These are phyloP conservation scores for Daldinia vernicosa DNA, from an alignment of 495 filamentous ascomycete genomes.

Conservation along the genomic window DNA sequence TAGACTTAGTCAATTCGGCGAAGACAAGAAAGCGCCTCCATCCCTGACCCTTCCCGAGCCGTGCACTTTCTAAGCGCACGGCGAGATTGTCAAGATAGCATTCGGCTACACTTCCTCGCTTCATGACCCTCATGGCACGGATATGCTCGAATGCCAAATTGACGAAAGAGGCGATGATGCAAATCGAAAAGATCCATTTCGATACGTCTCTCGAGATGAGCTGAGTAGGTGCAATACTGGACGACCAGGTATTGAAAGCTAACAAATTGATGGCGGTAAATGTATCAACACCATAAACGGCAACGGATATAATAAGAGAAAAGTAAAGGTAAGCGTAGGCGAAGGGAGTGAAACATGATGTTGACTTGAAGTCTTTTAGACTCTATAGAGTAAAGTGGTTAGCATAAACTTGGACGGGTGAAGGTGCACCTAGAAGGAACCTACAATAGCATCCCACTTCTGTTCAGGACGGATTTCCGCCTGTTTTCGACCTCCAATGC, in stretches of 20 bases:
- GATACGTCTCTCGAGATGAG: constrained; percentile 69
- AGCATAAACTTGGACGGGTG: constrained; percentile 7
- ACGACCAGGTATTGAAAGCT: constrained; percentile 77
- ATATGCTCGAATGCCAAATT: constrained; percentile 80
- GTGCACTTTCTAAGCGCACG: constrained; percentile 80
- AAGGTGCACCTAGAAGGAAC: constrained; percentile 42
- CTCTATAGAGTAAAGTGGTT: constrained; percentile 63
- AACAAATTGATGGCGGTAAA: constrained; percentile 93
- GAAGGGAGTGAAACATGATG: constrained; percentile 75
- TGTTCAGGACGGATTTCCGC: constrained; percentile 76
- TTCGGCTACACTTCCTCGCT: constrained; percentile 83
- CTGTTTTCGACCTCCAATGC: constrained; percentile 69
- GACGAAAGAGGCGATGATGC: constrained; percentile 86
- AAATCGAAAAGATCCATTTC: constrained; percentile 90
- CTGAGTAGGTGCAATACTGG: constrained; percentile 53
- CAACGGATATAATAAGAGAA: constrained; percentile 77
- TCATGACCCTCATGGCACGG: constrained; percentile 79
- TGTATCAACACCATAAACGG: constrained; percentile 87
- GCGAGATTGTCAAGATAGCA: constrained; percentile 90
- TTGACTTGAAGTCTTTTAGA: constrained; percentile 85
- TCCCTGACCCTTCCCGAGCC: constrained; percentile 70
- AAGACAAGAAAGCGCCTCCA: constrained; percentile 93
- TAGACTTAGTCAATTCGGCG: constrained; percentile 87
- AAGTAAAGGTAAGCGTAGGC: constrained; percentile 88
- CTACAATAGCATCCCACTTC: constrained; percentile 94